These are phyloP conservation scores for Cucurbita maxima DNA, from an alignment of 306 rosid species.

Conservation along the genomic window DNA sequence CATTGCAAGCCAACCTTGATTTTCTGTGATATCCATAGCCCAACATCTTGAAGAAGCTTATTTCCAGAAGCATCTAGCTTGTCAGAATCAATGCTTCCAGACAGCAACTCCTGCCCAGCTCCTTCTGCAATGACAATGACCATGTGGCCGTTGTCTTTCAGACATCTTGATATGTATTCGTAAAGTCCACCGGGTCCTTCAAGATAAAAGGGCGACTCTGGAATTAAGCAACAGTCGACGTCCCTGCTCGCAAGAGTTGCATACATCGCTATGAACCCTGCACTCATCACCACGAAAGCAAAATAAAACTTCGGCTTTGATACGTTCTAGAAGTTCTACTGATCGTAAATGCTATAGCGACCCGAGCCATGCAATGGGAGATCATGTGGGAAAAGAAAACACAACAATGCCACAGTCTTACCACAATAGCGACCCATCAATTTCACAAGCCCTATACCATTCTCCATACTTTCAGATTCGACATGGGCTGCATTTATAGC, in stretches of 20 bases:
- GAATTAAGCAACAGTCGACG: constrained; percentile 94
- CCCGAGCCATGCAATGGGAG: no score
- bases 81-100: constrained; percentile 32
- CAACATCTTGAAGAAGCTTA: constrained; percentile 83
- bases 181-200: constrained; percentile 90
- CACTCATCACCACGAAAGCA: not conserved
- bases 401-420: constrained; percentile 20
- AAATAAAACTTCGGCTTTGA: not conserved
- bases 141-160: constrained; percentile 82
- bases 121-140: constrained; percentile 97
- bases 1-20: constrained; percentile 40
- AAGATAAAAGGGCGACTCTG: constrained; percentile 86
- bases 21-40: constrained; percentile 71
- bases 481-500: constrained; percentile 98
- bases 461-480: constrained; percentile 77
- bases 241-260: constrained; percentile 97
- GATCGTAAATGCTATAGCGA: not conserved
- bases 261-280: constrained; percentile 92
- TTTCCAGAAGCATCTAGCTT: constrained; percentile 85
- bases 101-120: constrained; percentile 81
- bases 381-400: no score
- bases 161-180: constrained; percentile 55
- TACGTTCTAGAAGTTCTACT: not conserved
- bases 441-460: constrained; percentile 88
- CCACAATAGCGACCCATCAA: constrained; percentile 93